Percentiles rank a stretch among this genome's conserved stretches.
These are phyloP conservation scores for Petunia hybrid DNA, from an alignment of 305 asterid species.

Conservation along the genomic window DNA sequence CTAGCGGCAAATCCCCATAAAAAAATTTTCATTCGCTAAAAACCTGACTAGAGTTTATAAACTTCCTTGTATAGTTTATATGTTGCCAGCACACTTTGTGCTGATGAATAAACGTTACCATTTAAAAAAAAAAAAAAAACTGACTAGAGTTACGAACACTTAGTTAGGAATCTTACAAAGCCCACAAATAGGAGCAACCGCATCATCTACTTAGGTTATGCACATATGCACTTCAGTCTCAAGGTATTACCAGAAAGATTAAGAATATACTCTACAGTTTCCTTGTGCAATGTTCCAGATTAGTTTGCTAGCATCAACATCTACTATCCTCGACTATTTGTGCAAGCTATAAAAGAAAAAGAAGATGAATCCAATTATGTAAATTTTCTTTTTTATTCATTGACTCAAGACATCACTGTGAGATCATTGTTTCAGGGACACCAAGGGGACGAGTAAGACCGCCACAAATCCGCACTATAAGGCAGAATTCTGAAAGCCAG, in stretches of 20 bases:
- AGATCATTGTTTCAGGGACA: constrained; percentile 54
- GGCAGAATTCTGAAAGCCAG: constrained; percentile 72
- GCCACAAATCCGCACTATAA: constrained; percentile 61
- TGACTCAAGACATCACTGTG: constrained; percentile 17
- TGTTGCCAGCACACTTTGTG: too few species aligned
- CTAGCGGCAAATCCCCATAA: background rate
- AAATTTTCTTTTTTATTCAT: background rate
- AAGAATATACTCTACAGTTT: background rate
- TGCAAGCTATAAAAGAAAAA: constrained; percentile 23
- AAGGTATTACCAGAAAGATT: constrained; percentile 2
- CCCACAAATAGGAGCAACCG: background rate
- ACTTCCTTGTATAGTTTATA: too few species aligned
- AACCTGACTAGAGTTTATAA: background rate
- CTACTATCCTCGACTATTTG: background rate
- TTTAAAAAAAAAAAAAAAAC: too few species aligned
- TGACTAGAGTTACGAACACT: too few species aligned
- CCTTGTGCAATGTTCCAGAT: constrained; percentile 13
- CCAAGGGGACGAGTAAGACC: constrained; percentile 74
- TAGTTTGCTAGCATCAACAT: background rate
- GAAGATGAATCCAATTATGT: background rate
- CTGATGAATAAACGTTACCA: too few species aligned
- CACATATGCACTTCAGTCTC: background rate
- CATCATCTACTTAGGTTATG: background rate
- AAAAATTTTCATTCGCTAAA: background rate
- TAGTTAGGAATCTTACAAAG: background rate